Base-by-base conservation (phyloP, 2,329 filamentous ascomycete species). In the Diaporthe amygdali region DNA sequence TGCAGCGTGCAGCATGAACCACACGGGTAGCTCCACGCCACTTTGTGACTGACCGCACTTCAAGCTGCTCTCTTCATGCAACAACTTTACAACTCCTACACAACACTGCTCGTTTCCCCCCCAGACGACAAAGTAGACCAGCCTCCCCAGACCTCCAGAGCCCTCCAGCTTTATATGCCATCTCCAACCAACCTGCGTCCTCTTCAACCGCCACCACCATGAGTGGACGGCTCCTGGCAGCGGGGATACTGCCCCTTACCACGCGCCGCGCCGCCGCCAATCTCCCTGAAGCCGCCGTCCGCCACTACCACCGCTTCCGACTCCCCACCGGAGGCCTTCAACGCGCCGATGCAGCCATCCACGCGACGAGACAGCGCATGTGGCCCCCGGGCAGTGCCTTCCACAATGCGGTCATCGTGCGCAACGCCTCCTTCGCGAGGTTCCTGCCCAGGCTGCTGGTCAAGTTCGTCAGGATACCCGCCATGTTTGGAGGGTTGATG, bases 401-500 rank as follows among this genome's bases (percentile, higher is more conserved):
- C 76, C 95, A 97, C 82, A 97, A 97, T 85, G 88, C 89, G 46
- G 90, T 92, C 56, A 84, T 86, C 59, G 86, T 87, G 12, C 87
- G 90, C 70, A 92, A 91, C 79, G 90, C 86, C 30, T 92, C 90
- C 8, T 92, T 92, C 76, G 88, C 83, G 52, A 85, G 90, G 61
- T 86, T 92, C 72, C 84, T 99, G 39, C 97, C 97, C 2, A 96
- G 94, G 80, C 87, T 99, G 64, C 91, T 96, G n/a, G 83, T 96
- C 78, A 99, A 98, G 84, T 92, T 99, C 76, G 88, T 92, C 44
- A 91, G 95, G 70, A 86, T 97, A 68, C 96, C 96, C 25, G 96
- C 96, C 71, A 92, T 98, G 84, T 95, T 97, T 77, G 96, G 96
- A 51, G 95, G 94, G 51, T 89, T 95, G 56, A 94, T 95, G 78